Evolutionary conservation across 495 filamentous ascomycete species (phyloP), one percentile per base, ranked within the genome.

Genomic region (Penicillium turbatum): DNA sequence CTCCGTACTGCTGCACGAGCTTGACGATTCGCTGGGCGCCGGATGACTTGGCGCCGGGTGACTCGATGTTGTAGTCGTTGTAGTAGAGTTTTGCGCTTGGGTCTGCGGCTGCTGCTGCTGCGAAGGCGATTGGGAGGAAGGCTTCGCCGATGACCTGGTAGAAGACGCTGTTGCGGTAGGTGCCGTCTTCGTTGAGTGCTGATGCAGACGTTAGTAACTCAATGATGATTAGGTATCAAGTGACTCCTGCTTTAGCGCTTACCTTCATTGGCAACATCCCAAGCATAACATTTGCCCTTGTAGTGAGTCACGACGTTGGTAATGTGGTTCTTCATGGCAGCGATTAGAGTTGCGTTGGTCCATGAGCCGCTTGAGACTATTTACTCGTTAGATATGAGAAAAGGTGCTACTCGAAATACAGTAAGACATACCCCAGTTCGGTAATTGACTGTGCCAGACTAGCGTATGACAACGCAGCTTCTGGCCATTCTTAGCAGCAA

Each of bases 1-100:
- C 74, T 0, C 79, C 80, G 17, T 72, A 76, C 1, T 73, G 70
- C 44, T 79, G 55, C 17, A 87, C 60, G 21, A 77, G 60, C 53
- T 79, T 72, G 48, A 86, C 79, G 40, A 87, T 78, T 9, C 60
- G 63, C 10, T 68, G 66, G 4, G 72, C 74, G 5, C 61, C 78
- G 0, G 69, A 71, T 31, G 73, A 65, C 62, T 85, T 80, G 40
- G 69, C 55, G 5, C 77, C 72, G 6, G 73, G 69, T 5, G 62
- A 72, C 63, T 87, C 85, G 60, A 85, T 80, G 69, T 82, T 86
- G 71, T 86, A 88, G 55, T 78, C 71, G 69, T 88, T 89, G 72
- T 86, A 85, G 73, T 86, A 88, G 31, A 82, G 75, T 63, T 79
- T 80, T 16, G 67, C 69, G 42, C 57, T 55, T 5, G 72, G 72